Evolutionary conservation across 1,284 basidiomycete genomes (phyloP), one percentile per base, ranked within the genome.

Genomic region (Papiliotrema nemorosa): DNA sequence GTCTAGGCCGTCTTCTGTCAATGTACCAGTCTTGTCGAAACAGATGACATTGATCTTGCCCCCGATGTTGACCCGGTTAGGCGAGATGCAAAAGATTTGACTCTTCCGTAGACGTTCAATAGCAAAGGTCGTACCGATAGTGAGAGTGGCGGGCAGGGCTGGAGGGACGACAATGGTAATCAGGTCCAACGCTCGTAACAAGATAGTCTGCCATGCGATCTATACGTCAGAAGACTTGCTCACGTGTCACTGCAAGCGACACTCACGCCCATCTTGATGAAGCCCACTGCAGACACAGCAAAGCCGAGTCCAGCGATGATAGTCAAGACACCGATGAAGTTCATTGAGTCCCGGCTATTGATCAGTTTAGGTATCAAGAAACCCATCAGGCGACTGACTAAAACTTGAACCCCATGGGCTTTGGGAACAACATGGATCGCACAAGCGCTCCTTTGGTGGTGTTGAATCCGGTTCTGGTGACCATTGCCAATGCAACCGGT

Each of bases 11-110:
- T 99, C 96, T 73, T 97, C 96, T 0, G 96, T 99, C 16, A 99
- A 80, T 1, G 96, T 99, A 2, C 96, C 96, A 1, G 96, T 99
- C 78, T 99, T 99, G 79, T 99, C 96, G 67, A 99, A 99, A 73
- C 93, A 97, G 64, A 93, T 94, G 7, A 98, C 88, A 60, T 98
- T 97, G 77, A 98, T 81, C 76, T 97, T 96, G 27, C 96, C 96
- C 2, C 86, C 91, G 44, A 98, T 85, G 68, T 98, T 98, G 64
- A 99, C 90, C 27, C 96, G 81, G 62, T 87, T 96, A 0, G 96
- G 96, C 5, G 94, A 92, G 56, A 97, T 97, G 72, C 96, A 99
- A 77, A 90, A 98, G 53, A 99, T 89, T 27, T 89, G 90, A 3
- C 80, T 78, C 68, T 88, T 90, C 51, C 93, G 87, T 25, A 99